Evolutionary conservation across 2,329 filamentous ascomycete species (phyloP).

Genomic region (Tolypocladium amazonense): DNA sequence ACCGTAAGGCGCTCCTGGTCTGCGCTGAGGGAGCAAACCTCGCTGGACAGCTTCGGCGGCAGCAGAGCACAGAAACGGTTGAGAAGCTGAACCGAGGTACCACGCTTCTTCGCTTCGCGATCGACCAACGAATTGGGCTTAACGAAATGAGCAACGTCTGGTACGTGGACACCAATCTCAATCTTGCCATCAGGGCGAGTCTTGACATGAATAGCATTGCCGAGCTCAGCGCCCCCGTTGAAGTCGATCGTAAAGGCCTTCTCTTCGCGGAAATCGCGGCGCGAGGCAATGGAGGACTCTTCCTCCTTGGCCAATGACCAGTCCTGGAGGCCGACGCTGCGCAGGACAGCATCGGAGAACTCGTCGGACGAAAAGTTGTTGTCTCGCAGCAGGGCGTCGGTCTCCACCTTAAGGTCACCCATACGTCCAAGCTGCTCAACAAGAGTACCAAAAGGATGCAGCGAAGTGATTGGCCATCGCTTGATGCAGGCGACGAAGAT

Average conservation of each 20-base stretch:
- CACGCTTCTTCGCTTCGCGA: constrained; percentile 94
- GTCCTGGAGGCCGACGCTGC: constrained; percentile 84
- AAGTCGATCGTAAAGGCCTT: constrained; percentile 88
- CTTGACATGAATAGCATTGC: constrained; percentile 90
- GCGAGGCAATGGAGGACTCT: constrained; percentile 58
- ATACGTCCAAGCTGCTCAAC: constrained; percentile 96
- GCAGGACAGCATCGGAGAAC: constrained; percentile 91
- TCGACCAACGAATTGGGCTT: constrained; percentile 94
- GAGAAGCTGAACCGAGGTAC: constrained; percentile 89
- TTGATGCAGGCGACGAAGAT: constrained; percentile 99
- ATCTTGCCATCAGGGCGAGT: constrained; percentile 71
- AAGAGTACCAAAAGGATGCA: constrained; percentile 95
- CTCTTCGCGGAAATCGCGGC: constrained; percentile 84
- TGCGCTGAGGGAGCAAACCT: constrained; percentile 79
- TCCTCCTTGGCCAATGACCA: constrained; percentile 83
- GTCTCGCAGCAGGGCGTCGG: constrained; percentile 89
- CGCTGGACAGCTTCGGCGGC: constrained; percentile 72
- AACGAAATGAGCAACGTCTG: constrained; percentile 93
- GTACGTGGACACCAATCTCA: constrained; percentile 90
- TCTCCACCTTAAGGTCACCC: constrained; percentile 96
- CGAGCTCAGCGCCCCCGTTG: constrained; percentile 76
- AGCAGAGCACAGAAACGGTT: constrained; percentile 83
- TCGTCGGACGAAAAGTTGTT: constrained; percentile 98
- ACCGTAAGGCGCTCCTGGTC: constrained; percentile 85
- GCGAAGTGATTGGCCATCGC: constrained; percentile 98